These are phyloP conservation scores for Paulownia fortunei DNA, from an alignment of 257 asterid species.

Conservation along the genomic window DNA sequence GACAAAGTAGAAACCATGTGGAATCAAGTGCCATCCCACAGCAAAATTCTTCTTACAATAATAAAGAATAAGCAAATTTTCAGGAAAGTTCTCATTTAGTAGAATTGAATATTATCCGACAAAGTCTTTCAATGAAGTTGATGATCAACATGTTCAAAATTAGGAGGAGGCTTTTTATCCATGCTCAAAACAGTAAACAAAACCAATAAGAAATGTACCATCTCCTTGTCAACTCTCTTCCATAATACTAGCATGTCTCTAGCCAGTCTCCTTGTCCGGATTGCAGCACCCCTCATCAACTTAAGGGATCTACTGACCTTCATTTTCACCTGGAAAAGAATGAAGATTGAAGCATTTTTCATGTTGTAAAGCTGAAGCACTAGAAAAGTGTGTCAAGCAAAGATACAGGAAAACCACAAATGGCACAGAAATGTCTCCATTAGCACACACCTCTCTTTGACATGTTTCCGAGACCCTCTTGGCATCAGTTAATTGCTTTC, in stretches of 20 bases:
- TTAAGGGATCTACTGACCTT: slow-evolving; percentile 91
- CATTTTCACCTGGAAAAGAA: slow-evolving; percentile 77
- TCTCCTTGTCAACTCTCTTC: slow-evolving; percentile 99
- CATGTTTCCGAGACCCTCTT: slow-evolving; percentile 89
- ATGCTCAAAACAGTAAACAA: slow-evolving; percentile 20
- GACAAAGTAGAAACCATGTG: slow-evolving; percentile 10
- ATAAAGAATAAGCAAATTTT: not conserved
- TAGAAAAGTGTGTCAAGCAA: slow-evolving; percentile 10
- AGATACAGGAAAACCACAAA: slow-evolving; percentile 11
- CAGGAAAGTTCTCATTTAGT: not conserved
- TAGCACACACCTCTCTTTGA: slow-evolving; percentile 86
- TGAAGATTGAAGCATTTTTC: slow-evolving; percentile 19
- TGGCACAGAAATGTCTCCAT: not conserved
- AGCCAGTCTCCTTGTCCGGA: slow-evolving; percentile 89
- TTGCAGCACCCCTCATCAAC: slow-evolving; percentile 85
- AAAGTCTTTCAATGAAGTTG: slow-evolving; percentile 10
- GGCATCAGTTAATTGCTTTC: slow-evolving; percentile 84
- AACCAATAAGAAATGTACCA: slow-evolving; percentile 56
- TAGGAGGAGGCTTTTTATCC: not conserved
- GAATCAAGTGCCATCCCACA: slow-evolving; percentile 15
- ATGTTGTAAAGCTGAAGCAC: slow-evolving; percentile 19
- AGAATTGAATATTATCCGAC: not conserved
- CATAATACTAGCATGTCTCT: slow-evolving; percentile 94
- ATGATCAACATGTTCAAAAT: slow-evolving; percentile 7
- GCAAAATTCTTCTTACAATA: not conserved